Evolutionary conservation across 768 basidiomycete species (phyloP), one percentile per base, ranked within the genome.

Genomic region (Mycena galericulata): DNA sequence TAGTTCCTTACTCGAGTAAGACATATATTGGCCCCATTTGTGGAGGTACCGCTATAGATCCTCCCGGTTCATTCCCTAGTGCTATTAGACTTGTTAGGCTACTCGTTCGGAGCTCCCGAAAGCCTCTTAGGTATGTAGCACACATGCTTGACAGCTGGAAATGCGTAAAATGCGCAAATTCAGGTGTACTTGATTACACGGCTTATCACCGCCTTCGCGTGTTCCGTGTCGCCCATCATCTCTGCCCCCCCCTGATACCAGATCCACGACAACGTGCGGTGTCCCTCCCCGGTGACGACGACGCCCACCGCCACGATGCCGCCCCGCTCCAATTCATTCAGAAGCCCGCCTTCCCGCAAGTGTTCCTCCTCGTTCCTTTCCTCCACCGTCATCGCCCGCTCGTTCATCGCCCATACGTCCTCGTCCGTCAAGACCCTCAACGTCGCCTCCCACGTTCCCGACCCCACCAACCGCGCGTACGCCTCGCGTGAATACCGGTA

Each of bases 401-500:
- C 43, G 20, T 58, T 72, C 2, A 75, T 51, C 40, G 73, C 65
- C 15, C 69, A 68, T 20, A 73, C 67, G 51, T 76, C 76, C 18
- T 59, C 62, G 4, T 63, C 55, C 11, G 11, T 38, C 20, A 75
- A 54, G 0, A 55, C 62, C 18, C 41, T 62, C 10, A 74, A 64
- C 45, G 59, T 47, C 8, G 50, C 24, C 62, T 63, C 60, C 75
- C 73, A 75, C 56, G 5, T 43, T 22, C 27, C 65, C 55, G n/a
- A 8, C 26, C 27, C 63, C 24, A 29, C 43, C 11, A 72, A 45
- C 14, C 43, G 38, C 2, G 57, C 14, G 4, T 75, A 59, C 3
- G 74, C 75, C 4, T 24, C 24, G 55, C 67, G 67, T 10, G 74
- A 71, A 1, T 49, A 62, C 1, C 72, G 65, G 40, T 76, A 78